Conservation (phyloP, 2,329 filamentous ascomycete species). For the Aureobasidium lini region DNA sequence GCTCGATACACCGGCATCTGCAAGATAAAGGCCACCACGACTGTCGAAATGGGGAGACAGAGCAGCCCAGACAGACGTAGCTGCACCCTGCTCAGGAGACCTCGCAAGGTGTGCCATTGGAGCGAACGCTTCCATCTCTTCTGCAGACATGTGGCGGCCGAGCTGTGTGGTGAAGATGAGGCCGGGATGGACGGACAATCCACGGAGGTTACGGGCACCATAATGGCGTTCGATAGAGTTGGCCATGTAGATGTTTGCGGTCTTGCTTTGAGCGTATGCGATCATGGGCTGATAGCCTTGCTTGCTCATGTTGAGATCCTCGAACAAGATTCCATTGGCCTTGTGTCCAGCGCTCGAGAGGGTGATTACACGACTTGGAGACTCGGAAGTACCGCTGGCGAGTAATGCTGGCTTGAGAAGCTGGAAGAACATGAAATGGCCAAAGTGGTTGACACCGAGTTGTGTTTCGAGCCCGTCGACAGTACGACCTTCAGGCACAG, state of each 20-base stretch:
- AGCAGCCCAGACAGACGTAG: conserved; percentile 42
- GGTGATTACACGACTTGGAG: conserved; percentile 41
- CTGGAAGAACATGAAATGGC: conserved; percentile 48
- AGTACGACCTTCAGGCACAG: conserved; percentile 29
- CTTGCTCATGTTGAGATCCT: conserved; percentile 27
- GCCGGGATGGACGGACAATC: conserved; percentile 41
- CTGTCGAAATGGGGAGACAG: conserved; percentile 37
- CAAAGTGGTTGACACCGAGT: conserved; percentile 48
- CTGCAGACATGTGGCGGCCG: conserved; percentile 15
- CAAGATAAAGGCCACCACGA: conserved; percentile 41
- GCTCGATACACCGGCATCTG: conserved; percentile 32
- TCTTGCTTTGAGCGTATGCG: conserved; percentile 45
- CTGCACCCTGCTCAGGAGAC: conserved; percentile 39
- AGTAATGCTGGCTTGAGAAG: conserved; percentile 41
- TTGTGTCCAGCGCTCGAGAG: conserved; percentile 36
- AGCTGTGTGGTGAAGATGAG: conserved; percentile 26
- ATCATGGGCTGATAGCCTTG: conserved; percentile 18
- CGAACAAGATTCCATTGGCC: conserved; percentile 19
- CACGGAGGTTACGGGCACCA: conserved; percentile 38
- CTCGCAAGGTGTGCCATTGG: neutral
- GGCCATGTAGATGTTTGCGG: conserved; percentile 45
- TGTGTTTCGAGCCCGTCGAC: conserved; percentile 45
- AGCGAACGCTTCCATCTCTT: conserved; percentile 13
- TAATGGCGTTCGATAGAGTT: conserved; percentile 47
- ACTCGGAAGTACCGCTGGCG: conserved; percentile 29